phyloP scores from a whole-genome alignment of 2,329 filamentous ascomycete genomes.

The Magnaporthiopsis incrustans region DNA sequence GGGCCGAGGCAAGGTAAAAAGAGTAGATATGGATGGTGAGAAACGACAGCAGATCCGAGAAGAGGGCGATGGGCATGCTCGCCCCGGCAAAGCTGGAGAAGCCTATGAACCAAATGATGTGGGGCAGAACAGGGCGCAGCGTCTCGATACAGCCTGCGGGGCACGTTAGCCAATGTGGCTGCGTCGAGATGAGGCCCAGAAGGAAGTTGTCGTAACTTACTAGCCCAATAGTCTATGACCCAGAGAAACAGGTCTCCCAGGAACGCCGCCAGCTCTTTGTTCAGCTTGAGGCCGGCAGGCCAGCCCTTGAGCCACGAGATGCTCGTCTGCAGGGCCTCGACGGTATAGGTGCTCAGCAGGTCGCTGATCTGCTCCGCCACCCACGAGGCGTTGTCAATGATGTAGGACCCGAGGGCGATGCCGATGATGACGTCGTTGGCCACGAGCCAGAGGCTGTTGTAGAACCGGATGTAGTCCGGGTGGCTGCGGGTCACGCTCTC shows the following conservation, averaged over 20 bases:
- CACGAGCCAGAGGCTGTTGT: conserved; percentile 97
- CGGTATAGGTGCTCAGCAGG: conserved; percentile 72
- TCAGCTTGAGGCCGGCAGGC: conserved; percentile 91
- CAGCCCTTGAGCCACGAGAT: conserved; percentile 95
- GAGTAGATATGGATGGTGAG: conserved; percentile 95
- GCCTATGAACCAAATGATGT: conserved; percentile 85
- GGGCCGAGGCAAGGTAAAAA: conserved; percentile 92
- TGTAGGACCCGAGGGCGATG: conserved; percentile 91
- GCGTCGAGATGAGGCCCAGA: background rate
- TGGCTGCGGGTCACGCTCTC: conserved; percentile 92
- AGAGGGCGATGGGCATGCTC: conserved; percentile 92
- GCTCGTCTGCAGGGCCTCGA: conserved; percentile 78
- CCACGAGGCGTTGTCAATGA: conserved; percentile 86
- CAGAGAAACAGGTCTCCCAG: conserved; percentile 92
- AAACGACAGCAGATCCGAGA: conserved; percentile 86
- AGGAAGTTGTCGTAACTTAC: conserved; percentile 37
- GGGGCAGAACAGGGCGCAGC: conserved; percentile 72
- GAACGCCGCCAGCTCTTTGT: conserved; percentile 87
- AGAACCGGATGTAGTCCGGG: conserved; percentile 97
- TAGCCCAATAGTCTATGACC: conserved; percentile 98
- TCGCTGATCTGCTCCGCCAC: conserved; percentile 73
- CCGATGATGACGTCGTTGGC: conserved; percentile 98
- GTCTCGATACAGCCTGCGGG: conserved; percentile 63
- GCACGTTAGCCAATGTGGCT: background rate
- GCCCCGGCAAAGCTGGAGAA: conserved; percentile 93